These are phyloP conservation scores for Amaranthus hypochondriacus DNA, from an alignment of 148 eudicot species.

Conservation along the genomic window DNA sequence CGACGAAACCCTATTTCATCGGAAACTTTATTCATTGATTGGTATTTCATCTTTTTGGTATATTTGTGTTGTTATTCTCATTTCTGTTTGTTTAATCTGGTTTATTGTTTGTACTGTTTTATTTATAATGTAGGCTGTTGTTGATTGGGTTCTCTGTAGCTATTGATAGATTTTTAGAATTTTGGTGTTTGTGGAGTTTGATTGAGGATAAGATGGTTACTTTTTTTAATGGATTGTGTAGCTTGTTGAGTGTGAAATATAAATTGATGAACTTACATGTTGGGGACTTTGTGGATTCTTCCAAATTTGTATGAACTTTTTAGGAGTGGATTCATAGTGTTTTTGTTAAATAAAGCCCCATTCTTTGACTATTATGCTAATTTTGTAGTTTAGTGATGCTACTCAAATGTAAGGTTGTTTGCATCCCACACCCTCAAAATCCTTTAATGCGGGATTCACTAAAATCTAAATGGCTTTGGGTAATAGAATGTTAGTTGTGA, in stretches of 20 bases:
- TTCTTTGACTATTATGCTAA: too few relatives aligned
- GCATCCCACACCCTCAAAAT: too few relatives aligned
- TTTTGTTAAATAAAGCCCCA: too few relatives aligned
- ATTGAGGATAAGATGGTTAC: too few relatives aligned
- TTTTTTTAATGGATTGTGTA: background rate
- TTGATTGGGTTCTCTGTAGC: background rate
- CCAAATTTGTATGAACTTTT: too few relatives aligned
- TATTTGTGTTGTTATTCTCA: background rate
- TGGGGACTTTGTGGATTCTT: too few relatives aligned
- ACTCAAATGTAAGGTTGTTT: too few relatives aligned
- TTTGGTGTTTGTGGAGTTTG: background rate
- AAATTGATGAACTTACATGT: background rate
- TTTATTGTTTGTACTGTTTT: constrained; percentile 1
- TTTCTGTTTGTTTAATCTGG: background rate
- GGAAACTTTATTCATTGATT: background rate
- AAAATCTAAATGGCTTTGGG: too few relatives aligned
- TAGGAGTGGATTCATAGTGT: too few relatives aligned
- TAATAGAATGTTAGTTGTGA: background rate
- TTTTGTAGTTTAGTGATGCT: too few relatives aligned
- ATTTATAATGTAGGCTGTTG: constrained; percentile 1
- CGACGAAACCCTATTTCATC: constrained; percentile 3
- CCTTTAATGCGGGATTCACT: too few relatives aligned
- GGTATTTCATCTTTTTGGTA: background rate
- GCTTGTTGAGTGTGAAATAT: background rate
- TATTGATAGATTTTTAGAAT: background rate